These are phyloP conservation scores for Talaromyces pinophilus DNA, from an alignment of 2,329 filamentous ascomycete species.

Conservation along the genomic window DNA sequence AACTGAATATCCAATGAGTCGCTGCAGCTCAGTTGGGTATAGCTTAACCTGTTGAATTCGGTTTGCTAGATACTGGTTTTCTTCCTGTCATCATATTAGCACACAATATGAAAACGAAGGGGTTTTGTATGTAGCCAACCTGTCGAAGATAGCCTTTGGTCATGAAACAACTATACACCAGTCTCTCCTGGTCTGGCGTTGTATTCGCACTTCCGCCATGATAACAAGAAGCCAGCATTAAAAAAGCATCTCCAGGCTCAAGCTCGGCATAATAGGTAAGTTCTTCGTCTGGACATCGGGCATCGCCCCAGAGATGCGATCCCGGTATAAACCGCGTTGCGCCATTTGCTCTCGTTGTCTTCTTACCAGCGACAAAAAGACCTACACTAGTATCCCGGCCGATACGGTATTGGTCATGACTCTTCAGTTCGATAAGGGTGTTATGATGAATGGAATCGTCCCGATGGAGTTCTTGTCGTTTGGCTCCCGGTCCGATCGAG, in stretches of 20 bases:
- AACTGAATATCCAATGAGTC: constrained; percentile 1
- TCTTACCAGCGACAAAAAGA: not conserved
- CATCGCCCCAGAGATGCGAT: constrained; percentile 9
- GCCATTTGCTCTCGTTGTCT: not conserved
- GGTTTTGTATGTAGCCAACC: not conserved
- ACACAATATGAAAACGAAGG: not conserved
- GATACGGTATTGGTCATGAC: not conserved
- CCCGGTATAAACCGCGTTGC: constrained; percentile 16
- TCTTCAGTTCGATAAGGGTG: not conserved
- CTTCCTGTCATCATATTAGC: constrained; percentile 7
- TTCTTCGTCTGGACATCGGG: not conserved
- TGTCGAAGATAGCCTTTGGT: constrained; percentile 7
- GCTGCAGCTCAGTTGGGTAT: constrained; percentile 7
- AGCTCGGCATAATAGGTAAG: constrained; percentile 9
- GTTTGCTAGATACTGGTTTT: constrained; percentile 18
- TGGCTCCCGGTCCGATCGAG: constrained; percentile 11
- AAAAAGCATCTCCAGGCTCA: constrained; percentile 11
- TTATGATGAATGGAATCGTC: constrained; percentile 9
- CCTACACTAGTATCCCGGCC: constrained; percentile 3
- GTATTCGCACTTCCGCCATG: constrained; percentile 14
- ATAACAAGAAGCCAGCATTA: constrained; percentile 9
- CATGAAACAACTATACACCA: constrained; percentile 13
- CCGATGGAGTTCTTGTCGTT: not conserved
- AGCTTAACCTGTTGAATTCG: not conserved
- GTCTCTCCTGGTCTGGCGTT: constrained; percentile 6